Evolutionary conservation across 768 basidiomycete species (phyloP).

Genomic region (Boletus pseudopeckii): DNA sequence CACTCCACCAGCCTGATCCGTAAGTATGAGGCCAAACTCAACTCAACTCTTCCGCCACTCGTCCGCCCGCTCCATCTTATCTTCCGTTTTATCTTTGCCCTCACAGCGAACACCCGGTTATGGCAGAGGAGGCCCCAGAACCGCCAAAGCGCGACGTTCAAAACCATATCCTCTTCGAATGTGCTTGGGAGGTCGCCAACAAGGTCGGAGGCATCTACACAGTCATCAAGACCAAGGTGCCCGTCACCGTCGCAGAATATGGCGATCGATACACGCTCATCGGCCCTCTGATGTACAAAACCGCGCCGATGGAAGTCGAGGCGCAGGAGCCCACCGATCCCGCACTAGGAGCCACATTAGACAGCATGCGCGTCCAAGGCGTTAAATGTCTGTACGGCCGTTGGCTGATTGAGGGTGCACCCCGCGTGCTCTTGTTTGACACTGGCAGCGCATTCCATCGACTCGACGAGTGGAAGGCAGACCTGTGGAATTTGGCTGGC

Average conservation of each 20-base stretch:
- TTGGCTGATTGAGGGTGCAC: constrained; percentile 98
- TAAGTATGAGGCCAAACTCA: constrained; percentile 10
- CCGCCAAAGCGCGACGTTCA: constrained; percentile 63
- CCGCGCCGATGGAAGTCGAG: constrained; percentile 99
- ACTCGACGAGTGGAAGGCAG: constrained; percentile 98
- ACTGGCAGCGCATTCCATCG: constrained; percentile 82
- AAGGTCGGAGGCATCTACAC: constrained; percentile 99
- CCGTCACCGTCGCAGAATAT: constrained; percentile 95
- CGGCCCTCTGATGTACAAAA: constrained; percentile 97
- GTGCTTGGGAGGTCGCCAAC: constrained; percentile 98
- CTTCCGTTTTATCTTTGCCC: not conserved
- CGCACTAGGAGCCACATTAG: constrained; percentile 68
- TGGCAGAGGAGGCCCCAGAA: constrained; percentile 22
- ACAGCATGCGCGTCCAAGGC: constrained; percentile 83
- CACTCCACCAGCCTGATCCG: not conserved
- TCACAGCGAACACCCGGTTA: constrained; percentile 6
- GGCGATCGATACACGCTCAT: constrained; percentile 94
- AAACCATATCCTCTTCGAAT: constrained; percentile 85
- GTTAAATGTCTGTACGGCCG: constrained; percentile 94
- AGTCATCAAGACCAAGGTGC: constrained; percentile 99
- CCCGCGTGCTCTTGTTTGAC: constrained; percentile 93
- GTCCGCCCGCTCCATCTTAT: not conserved
- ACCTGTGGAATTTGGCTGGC: constrained; percentile 97
- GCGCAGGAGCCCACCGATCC: constrained; percentile 83
- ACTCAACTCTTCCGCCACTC: not conserved